Evolutionary conservation across 106 monocot species (phyloP), one percentile per base, ranked within the genome.

Genomic region (Vanilla planifolia): DNA sequence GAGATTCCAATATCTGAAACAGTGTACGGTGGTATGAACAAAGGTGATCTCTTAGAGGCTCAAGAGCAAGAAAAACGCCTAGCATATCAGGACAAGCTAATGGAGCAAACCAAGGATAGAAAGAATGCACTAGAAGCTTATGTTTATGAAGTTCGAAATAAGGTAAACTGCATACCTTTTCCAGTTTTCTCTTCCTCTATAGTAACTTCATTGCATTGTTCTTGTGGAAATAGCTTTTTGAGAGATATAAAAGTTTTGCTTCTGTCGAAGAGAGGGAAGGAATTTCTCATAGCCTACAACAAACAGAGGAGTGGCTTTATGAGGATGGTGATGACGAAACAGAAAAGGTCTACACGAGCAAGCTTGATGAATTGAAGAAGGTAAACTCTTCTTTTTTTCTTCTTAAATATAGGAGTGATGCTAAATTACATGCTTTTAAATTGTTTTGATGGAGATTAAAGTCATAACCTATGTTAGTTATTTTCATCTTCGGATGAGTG

Each of bases 231-330:
- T 48, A 95, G 95, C 86, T 95, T 71, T 80, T 84, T 63, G 95
- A 84, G 74, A 86, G 59, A 60, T 95, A 95, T 48, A 65, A 86
- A 40, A 84, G 86, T 71, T 86, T 95, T 70, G 78, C 82, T 9
- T 83, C 60, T 69, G 80, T 86, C 8, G 67, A 73, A 25, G 90
- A 95, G 64, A 95, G 69, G 60, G 83, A 90, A 70, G 84, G 63
- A n/a, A 83, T 95, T 25, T 73, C 76, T 37, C 59, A 33, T 21
- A 83, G 36, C 33, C 71, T 95, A 27, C 83, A 89, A 55, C 75
- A 95, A n/a, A 84, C 78, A 6, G 95, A 95, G 69, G 80, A 90
- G 3, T 95, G 95, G 95, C 89, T 95, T 53, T 90, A 95, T 72
- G 86, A 90, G 52, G 95, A 95, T 37, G 95, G 95, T 16, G 90